A percentile compares a stretch with the other conserved stretches of the same genome.
Evolutionary conservation across 306 rosid genomes (phyloP).

Genomic region (Castanea sativa): DNA sequence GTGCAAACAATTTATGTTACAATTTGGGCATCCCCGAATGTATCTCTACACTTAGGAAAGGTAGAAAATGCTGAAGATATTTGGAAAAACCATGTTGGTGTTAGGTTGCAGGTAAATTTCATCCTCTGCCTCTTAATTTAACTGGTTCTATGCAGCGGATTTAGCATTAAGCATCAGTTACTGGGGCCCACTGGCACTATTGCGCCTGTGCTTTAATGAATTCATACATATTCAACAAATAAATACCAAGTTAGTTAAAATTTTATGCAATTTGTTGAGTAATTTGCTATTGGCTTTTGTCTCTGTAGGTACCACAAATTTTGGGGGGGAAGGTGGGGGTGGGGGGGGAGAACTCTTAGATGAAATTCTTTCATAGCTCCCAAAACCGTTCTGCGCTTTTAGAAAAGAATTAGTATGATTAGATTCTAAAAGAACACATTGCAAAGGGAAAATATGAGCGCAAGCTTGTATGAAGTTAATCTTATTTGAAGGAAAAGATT

Average conservation of each 20-base stretch:
- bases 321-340: too few relatives aligned
- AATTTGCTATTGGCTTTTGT: not conserved
- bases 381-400: not conserved
- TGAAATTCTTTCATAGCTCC: not conserved
- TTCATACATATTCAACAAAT: not conserved
- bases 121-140: not conserved
- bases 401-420: not conserved
- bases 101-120: slow-evolving; percentile 70
- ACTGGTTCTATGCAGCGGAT: not conserved
- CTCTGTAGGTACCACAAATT: not conserved
- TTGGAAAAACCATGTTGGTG: slow-evolving; percentile 76
- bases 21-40: slow-evolving; percentile 80
- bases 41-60: slow-evolving; percentile 89
- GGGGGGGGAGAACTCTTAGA: not conserved
- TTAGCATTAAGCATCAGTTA: not conserved
- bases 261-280: not conserved
- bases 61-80: slow-evolving; percentile 87
- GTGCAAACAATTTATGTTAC: slow-evolving; percentile 81
- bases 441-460: not conserved
- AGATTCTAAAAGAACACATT: not conserved
- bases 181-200: not conserved
- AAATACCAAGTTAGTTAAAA: not conserved
- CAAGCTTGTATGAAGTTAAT: not conserved
- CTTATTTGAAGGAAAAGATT: not conserved
- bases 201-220: not conserved